Base-by-base conservation (phyloP, 805 yeast species). In the Wickerhamiella occidentalis region DNA sequence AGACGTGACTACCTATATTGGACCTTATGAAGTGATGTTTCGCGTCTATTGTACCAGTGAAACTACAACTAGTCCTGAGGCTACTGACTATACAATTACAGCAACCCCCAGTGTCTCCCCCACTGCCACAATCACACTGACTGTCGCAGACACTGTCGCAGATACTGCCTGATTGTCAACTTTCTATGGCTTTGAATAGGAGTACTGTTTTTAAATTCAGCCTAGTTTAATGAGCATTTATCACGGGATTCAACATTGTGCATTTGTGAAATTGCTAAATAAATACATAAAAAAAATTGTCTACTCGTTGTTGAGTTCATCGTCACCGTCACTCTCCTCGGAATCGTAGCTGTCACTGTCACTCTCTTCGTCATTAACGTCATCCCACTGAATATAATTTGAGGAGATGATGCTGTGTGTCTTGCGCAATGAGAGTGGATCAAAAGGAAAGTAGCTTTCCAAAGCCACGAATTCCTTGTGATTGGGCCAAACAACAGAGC, bases 391-490 rank as follows among this genome's bases (percentile, higher is more conserved):
- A 23, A 88, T 78, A 60, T 79, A 83, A 52, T 73, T 72, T 5
- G 66, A 70, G 28, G 72, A 68, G 50, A 92, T 67, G 29, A 77
- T 62, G 36, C 66, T 63, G 57, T 79, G 77, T 44, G 85, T 75
- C 9, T 66, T 66, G 41, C 80, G 82, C 54, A 90, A 72, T 46
- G 83, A 77, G 53, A 92, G 66, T 1, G 98, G 98, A 68, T 90
- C 97, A 63, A 85, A 90, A 11, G 98, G 98, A 66, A 90, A 90
- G 63, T 86, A 90, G n/a, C 92, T 87, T 63, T 88, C 96, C 47
- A 90, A 70, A 59, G 86, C 94, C 56, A 84, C 74, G 60, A 85
- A 86, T 60, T 87, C 95, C 61, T 84, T 88, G 59, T 80, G 80
- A 49, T 78, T 77, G 26, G 58, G 55, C 58, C 62, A 62, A 6